Percentiles rank a stretch among this genome's conserved stretches.
Evolutionary conservation across 495 filamentous ascomycete genomes (phyloP).

Genomic region (Neurospora sp.): DNA sequence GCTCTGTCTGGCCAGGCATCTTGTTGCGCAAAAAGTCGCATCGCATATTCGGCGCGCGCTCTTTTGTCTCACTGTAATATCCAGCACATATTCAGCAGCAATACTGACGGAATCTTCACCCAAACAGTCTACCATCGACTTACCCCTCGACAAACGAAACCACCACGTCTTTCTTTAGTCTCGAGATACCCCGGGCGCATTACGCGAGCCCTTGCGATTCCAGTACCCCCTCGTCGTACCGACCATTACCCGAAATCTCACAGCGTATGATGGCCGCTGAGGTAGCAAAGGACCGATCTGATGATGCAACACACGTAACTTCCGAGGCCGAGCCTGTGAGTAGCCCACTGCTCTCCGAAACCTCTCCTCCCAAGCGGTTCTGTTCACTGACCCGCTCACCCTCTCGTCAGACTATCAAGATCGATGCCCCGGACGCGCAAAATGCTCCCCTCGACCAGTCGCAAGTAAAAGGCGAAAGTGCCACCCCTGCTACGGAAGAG

Average conservation of each 20-base stretch:
- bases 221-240: slow-evolving; percentile 5
- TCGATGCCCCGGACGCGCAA: slow-evolving; percentile 24
- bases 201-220: slow-evolving; percentile 10
- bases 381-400: neutral
- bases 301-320: slow-evolving; percentile 36
- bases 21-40: neutral
- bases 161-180: slow-evolving; percentile 4
- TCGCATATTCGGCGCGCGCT: neutral
- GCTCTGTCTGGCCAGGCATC: no score
- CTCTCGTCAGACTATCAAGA: slow-evolving; percentile 18
- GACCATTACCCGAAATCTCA: slow-evolving; percentile 4
- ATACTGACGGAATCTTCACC: neutral
- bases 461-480: slow-evolving; percentile 33
- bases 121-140: neutral
- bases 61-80: neutral
- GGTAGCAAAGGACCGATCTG: slow-evolving; percentile 39
- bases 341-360: slow-evolving; percentile 1
- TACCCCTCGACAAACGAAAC: neutral
- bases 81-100: neutral
- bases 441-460: slow-evolving; percentile 32
- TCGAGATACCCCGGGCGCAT: slow-evolving; percentile 9
- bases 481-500: slow-evolving; percentile 26
- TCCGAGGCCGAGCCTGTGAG: slow-evolving; percentile 38
- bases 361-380: neutral
- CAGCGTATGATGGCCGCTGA: slow-evolving; percentile 51